Conservation (phyloP, 2,329 filamentous ascomycete genomes). For the Helotiales sp. region DNA sequence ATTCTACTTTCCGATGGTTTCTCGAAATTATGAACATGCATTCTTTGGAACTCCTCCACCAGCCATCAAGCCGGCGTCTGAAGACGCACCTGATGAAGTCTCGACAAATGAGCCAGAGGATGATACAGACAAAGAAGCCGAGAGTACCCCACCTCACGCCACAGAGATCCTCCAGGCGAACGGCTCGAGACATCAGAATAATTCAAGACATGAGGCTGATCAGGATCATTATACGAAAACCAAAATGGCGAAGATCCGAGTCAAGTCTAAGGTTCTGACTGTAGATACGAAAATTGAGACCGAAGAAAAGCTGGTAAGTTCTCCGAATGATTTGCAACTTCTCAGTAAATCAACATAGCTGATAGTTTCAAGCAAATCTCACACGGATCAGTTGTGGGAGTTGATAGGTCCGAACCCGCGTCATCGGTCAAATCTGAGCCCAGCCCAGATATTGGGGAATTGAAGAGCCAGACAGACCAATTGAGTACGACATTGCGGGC, state of each 20-base stretch:
- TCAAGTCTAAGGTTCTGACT: background rate
- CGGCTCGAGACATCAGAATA: too few relatives aligned
- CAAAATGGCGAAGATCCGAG: background rate
- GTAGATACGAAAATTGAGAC: background rate
- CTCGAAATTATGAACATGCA: conserved; percentile 8
- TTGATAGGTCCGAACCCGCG: background rate
- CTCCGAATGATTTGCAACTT: too few relatives aligned
- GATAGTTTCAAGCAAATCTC: too few relatives aligned
- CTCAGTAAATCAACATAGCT: too few relatives aligned
- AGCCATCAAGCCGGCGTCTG: background rate
- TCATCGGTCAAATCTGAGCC: background rate
- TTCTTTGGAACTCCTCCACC: conserved; percentile 22
- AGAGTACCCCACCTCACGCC: too few relatives aligned
- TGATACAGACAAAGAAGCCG: background rate
- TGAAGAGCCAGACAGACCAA: background rate
- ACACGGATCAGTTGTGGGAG: background rate
- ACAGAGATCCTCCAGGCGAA: too few relatives aligned
- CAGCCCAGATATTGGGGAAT: background rate
- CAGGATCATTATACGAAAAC: background rate
- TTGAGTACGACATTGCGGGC: background rate
- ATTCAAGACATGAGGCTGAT: too few relatives aligned
- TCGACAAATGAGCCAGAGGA: background rate
- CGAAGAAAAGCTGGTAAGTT: background rate
- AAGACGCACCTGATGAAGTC: background rate
- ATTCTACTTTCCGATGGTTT: conserved; percentile 29